These are phyloP conservation scores for Salvia hispanica DNA, from an alignment of 257 asterid species.

Conservation along the genomic window DNA sequence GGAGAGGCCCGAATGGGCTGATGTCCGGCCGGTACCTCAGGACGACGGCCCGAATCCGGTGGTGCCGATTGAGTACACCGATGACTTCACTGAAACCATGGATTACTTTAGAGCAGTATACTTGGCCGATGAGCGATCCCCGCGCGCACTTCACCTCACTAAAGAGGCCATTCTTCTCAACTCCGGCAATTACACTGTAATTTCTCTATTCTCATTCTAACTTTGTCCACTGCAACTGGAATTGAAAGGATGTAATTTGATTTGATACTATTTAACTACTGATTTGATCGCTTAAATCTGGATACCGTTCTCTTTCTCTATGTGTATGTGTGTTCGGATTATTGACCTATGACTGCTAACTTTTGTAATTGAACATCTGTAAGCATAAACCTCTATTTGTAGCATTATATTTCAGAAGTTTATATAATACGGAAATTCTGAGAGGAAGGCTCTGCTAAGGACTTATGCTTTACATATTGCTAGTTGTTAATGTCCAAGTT, in stretches of 20 bases:
- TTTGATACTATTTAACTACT: background rate
- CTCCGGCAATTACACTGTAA: constrained; percentile 90
- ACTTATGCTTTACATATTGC: constrained; percentile 1
- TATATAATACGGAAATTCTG: constrained; percentile 11
- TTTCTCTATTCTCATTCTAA: background rate
- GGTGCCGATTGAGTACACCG: constrained; percentile 79
- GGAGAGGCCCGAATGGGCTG: constrained; percentile 81
- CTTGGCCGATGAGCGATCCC: constrained; percentile 81
- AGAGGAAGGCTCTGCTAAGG: constrained; percentile 15
- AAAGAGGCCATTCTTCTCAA: constrained; percentile 67
- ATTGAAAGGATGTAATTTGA: background rate
- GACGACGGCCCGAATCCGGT: constrained; percentile 89
- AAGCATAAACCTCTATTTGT: background rate
- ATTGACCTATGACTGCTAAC: background rate
- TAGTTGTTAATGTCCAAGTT: constrained; percentile 15
- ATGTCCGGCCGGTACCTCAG: constrained; percentile 75
- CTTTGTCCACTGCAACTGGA: constrained; percentile 11
- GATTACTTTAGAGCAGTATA: constrained; percentile 83
- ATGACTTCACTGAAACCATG: constrained; percentile 83
- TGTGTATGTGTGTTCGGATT: background rate
- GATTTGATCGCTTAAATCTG: background rate
- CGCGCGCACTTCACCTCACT: constrained; percentile 80
- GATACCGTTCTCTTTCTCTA: background rate
- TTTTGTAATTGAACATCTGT: background rate
- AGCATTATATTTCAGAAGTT: background rate